phyloP scores from a whole-genome alignment of 148 eudicot genomes.

The Rhododendron mucronatum region DNA sequence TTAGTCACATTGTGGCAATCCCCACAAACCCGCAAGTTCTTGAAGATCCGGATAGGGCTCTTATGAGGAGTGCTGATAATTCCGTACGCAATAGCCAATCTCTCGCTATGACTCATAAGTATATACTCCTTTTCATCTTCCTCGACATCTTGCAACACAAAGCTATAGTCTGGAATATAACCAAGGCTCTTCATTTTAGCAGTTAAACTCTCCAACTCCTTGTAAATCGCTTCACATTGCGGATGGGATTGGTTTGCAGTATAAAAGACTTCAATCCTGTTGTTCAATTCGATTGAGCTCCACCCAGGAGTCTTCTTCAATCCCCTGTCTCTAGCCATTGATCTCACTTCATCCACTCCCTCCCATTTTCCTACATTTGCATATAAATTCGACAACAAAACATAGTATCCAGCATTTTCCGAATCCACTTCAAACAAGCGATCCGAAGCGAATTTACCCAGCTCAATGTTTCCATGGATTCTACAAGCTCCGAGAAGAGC shows the following conservation, averaged over 20 bases:
- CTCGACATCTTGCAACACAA: conserved; percentile 76
- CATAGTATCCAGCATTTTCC: conserved; percentile 59
- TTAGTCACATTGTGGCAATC: conserved; percentile 72
- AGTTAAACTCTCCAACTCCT: conserved; percentile 36
- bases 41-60: conserved; percentile 48
- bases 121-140: conserved; percentile 75
- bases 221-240: conserved; percentile 38
- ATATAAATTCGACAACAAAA: conserved; percentile 61
- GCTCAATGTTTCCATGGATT: conserved; percentile 55
- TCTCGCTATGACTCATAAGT: conserved; percentile 62
- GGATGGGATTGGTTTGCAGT: conserved; percentile 64
- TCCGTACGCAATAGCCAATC: conserved; percentile 72
- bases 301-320: conserved; percentile 71
- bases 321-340: conserved; percentile 57
- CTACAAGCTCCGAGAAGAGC: conserved; percentile 86
- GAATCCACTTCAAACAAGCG: conserved; percentile 47
- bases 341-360: conserved; percentile 57
- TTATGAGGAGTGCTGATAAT: conserved; percentile 56
- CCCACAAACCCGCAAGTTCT: conserved; percentile 75
- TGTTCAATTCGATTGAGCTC: conserved; percentile 58
- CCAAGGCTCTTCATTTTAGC: conserved; percentile 56
- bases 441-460: conserved; percentile 59
- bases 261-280: conserved; percentile 56
- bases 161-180: conserved; percentile 56
- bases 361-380: conserved; percentile 75